phyloP scores from a whole-genome alignment of 306 rosid genomes.

The Pterocarpus macrocarpus region DNA sequence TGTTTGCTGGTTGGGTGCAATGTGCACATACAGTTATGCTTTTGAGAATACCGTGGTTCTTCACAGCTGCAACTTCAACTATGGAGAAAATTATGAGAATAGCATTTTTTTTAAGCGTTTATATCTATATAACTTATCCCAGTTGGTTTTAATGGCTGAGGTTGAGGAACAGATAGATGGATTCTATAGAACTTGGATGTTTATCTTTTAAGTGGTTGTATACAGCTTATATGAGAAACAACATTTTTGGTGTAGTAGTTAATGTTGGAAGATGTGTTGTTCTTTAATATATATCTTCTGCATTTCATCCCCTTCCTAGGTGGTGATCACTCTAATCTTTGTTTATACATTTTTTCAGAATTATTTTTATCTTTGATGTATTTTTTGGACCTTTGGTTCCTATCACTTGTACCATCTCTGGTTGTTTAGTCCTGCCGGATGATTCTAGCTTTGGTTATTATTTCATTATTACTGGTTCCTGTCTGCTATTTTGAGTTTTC shows the following conservation, averaged over 20 bases:
- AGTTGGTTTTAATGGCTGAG: background rate
- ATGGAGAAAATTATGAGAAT: background rate
- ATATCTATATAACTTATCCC: background rate
- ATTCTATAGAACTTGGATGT: background rate
- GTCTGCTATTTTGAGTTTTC: conserved; percentile 6
- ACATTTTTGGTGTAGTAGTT: background rate
- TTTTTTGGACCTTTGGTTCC: conserved; percentile 1
- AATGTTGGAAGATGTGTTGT: conserved; percentile 1
- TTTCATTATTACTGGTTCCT: conserved; percentile 24
- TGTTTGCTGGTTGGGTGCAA: background rate
- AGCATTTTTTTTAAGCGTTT: background rate
- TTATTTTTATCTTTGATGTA: background rate
- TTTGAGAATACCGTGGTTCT: background rate
- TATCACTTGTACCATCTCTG: background rate
- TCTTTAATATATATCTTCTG: conserved; percentile 7
- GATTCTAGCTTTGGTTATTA: background rate
- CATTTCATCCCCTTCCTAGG: background rate
- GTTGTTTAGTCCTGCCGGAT: background rate
- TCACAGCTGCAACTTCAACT: background rate
- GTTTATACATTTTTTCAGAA: background rate
- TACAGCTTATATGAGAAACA: background rate
- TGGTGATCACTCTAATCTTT: background rate
- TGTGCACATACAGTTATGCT: background rate
- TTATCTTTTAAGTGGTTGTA: background rate
- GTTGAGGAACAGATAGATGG: background rate